phyloP scores from a whole-genome alignment of 805 yeast genomes.

The Torulaspora microellipsoides region DNA sequence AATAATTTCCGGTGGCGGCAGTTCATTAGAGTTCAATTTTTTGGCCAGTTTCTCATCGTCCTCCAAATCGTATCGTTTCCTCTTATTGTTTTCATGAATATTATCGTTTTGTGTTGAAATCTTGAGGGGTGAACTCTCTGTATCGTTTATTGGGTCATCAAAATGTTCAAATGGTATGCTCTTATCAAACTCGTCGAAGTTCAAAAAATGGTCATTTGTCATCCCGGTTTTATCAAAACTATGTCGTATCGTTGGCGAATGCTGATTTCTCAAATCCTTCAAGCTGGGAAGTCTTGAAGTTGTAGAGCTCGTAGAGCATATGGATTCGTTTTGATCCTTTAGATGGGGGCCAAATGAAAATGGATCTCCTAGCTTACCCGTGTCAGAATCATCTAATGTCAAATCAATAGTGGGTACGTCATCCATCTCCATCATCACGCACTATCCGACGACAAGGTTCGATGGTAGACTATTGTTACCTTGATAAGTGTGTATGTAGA shows the following conservation, averaged over 20 bases:
- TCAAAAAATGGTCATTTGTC: no score
- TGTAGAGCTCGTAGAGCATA: no score
- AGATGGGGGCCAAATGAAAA: no score
- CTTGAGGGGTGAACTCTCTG: slow-evolving; percentile 7
- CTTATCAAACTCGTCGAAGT: no score
- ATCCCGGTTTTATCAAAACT: background rate
- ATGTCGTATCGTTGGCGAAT: background rate
- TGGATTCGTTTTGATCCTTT: no score
- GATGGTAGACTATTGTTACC: background rate
- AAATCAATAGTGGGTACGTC: slow-evolving; percentile 22
- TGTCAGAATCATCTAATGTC: slow-evolving; percentile 7
- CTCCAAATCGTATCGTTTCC: slow-evolving; percentile 1
- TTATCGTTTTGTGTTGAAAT: slow-evolving; percentile 3
- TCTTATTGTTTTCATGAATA: background rate
- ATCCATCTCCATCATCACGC: slow-evolving; percentile 4
- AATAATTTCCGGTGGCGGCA: slow-evolving; percentile 6
- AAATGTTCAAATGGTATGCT: no score
- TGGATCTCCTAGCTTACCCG: background rate
- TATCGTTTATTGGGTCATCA: background rate
- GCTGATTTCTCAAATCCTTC: background rate
- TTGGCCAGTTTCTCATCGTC: background rate
- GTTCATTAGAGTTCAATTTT: background rate
- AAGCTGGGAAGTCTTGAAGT: slow-evolving; percentile 3
- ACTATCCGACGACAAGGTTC: background rate
- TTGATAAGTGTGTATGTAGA: no score